Evolutionary conservation across 169 alveolate genomes (phyloP).

Genomic region (Plasmodium gaboni): DNA sequence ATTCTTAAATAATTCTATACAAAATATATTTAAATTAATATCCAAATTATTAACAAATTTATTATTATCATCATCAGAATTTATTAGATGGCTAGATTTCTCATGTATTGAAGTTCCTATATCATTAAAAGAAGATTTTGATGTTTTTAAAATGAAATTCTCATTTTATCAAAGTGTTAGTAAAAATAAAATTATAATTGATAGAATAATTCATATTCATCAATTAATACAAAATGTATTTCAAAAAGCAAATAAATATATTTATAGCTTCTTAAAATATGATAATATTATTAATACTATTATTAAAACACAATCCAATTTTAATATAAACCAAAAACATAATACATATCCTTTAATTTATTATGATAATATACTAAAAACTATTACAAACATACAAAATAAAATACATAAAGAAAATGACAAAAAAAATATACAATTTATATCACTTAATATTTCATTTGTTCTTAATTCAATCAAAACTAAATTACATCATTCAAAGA

Average conservation of each 20-base stretch:
- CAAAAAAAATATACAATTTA: slow-evolving; percentile 72
- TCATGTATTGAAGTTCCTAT: slow-evolving; percentile 77
- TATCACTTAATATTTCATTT: slow-evolving; percentile 58
- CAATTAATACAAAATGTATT: slow-evolving; percentile 71
- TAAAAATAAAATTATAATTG: slow-evolving; percentile 74
- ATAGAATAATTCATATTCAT: slow-evolving; percentile 73
- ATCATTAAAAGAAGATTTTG: slow-evolving; percentile 60
- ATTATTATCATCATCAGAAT: slow-evolving; percentile 69
- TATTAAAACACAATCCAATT: slow-evolving; percentile 46
- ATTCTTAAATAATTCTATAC: slow-evolving; percentile 69
- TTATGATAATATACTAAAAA: slow-evolving; percentile 60
- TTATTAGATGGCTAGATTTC: slow-evolving; percentile 70
- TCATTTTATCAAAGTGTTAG: slow-evolving; percentile 75
- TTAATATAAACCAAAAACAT: slow-evolving; percentile 47
- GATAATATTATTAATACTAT: slow-evolving; percentile 67
- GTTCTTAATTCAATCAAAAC: slow-evolving; percentile 62
- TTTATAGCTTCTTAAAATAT: slow-evolving; percentile 67
- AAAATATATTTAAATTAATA: slow-evolving; percentile 63
- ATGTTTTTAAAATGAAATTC: slow-evolving; percentile 60
- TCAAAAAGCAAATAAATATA: slow-evolving; percentile 75
- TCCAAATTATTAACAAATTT: slow-evolving; percentile 67
- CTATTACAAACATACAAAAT: slow-evolving; percentile 62
- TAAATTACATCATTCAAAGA: slow-evolving; percentile 55
- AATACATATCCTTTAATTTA: slow-evolving; percentile 58
- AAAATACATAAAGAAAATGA: slow-evolving; percentile 71